Evolutionary conservation across 2,329 filamentous ascomycete genomes (phyloP).

Genomic region (Huntiella decipiens): DNA sequence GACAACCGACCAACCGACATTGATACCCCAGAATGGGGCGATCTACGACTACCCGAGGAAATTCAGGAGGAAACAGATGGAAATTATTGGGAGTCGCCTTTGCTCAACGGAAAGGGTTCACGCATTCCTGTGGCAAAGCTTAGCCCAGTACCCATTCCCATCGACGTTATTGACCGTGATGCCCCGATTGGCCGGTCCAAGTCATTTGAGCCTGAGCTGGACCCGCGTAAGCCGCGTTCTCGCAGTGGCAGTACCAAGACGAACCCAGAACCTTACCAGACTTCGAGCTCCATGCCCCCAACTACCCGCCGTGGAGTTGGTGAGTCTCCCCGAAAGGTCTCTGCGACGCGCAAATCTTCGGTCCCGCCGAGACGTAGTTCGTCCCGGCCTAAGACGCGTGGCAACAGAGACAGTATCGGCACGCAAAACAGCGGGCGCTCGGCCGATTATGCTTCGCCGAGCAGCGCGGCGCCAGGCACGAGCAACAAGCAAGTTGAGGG

Average conservation of each 20-base stretch:
- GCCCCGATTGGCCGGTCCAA: constrained; percentile 38
- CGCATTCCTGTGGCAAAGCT: constrained; percentile 72
- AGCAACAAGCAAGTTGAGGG: constrained; percentile 60
- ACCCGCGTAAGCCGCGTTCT: constrained; percentile 40
- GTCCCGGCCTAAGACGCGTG: constrained; percentile 14
- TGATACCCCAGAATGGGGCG: constrained; percentile 36
- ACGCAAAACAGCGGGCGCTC: constrained; percentile 45
- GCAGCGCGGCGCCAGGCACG: constrained; percentile 12
- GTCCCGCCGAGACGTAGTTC: constrained; percentile 23
- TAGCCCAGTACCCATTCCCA: constrained; percentile 58
- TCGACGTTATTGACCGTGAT: constrained; percentile 55
- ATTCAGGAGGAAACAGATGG: constrained; percentile 41
- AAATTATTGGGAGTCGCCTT: constrained; percentile 27
- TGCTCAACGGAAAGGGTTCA: constrained; percentile 35
- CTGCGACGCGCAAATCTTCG: constrained; percentile 26
- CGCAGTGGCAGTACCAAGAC: constrained; percentile 49
- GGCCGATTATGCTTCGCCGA: constrained; percentile 27
- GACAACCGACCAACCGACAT: constrained; percentile 22
- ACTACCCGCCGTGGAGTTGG: constrained; percentile 8
- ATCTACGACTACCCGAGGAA: constrained; percentile 60
- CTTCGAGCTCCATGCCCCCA: constrained; percentile 4
- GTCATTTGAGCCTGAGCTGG: constrained; percentile 17
- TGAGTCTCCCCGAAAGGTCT: constrained; percentile 8
- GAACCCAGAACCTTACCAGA: constrained; percentile 13
- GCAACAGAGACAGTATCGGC: constrained; percentile 36